Base-by-base conservation (phyloP, 2,329 filamentous ascomycete species). In the Colletotrichum gigasporum region DNA sequence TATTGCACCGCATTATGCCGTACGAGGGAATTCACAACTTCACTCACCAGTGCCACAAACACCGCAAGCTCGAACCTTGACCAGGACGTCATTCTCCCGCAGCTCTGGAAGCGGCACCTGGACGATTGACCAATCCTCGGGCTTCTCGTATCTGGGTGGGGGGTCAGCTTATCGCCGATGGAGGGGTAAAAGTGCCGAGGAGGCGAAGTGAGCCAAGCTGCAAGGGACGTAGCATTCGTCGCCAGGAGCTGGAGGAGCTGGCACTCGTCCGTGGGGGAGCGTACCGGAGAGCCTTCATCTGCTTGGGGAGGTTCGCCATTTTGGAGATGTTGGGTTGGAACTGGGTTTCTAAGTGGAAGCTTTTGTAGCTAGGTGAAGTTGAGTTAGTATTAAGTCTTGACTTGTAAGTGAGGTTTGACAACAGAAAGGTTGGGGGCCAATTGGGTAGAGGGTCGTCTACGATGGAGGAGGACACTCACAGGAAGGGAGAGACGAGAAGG, bases 11-110 rank as follows among this genome's bases (percentile, higher is more conserved):
- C 35, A 22, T n/a, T 26, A 16, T 4, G 50, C 12, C 16, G 11
- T 41, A n/a, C 11, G 28, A 20, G 11, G 16, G 6, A 14, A 14
- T 34, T 34, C 20, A n/a, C 11, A 6, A 11, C 9, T 12, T 26
- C 7, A 78, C 73, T 79, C 71, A 76, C 84, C 84, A 68, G 84
- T 86, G 68, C 85, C 84, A 69, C 87, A 89, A 66, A 89, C 86
- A 79, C 87, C 87, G 69, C 86, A 89, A 58, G 86, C 88, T 78
- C 90, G 90, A 72, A 91, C 88, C 78, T 90, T 88, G 76, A 90
- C 83, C 70, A 89, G 77, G 68, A 89, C 79, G 75, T 90, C 87
- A 63, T 87, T 83, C 24, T 87, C 81, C 69, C 86, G 83, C 68
- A 90, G 76, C 69, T 79, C 82, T 18, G 88, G 88, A 6, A 90